Base-by-base conservation (phyloP, 2,329 filamentous ascomycete species). In the Fusarium robinianum region DNA sequence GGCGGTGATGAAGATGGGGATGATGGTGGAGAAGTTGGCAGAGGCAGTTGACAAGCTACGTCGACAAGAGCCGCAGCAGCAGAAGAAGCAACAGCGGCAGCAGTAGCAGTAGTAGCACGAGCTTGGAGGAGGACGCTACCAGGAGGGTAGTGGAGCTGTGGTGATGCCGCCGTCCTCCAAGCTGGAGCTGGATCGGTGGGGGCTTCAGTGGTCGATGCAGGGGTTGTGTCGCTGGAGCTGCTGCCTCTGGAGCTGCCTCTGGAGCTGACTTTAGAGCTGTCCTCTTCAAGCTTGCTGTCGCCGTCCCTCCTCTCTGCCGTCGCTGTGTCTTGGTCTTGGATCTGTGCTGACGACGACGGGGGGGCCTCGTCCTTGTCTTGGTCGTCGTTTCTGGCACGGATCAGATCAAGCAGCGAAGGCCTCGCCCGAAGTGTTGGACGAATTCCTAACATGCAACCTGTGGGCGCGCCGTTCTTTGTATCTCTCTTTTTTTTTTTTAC, bases 381-480 rank as follows among this genome's bases (percentile, higher is more conserved):
- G 45, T 55, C 56, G 57, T 60, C 58, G 60, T 60, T 67, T 46
- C 61, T 61, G 55, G 67, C 60, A 49, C 69, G 67, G 53, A 75
- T 66, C 46, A 80, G 69, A 49, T 79, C 76, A 64, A 80, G 71
- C 56, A 80, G 65, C 51, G 76, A 79, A 58, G 73, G 75, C 67
- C 76, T 72, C 59, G 74, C 72, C 74, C 70, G 74, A 55, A 80
- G 67, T 49, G 68, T 70, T 39, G 73, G 73, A 44, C 68, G 70
- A 46, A 79, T 67, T 67, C 76, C 77, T 60, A 77, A 66, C 76
- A 79, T 79, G 55, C 71, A 72, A 60, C n/a, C n/a, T n/a, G n/a
- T n/a, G n/a, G n/a, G n/a, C n/a, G n/a, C n/a, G n/a, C n/a, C n/a
- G n/a, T n/a, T n/a, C n/a, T n/a, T n/a, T n/a, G n/a, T n/a, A n/a